Percentiles rank a stretch among this genome's conserved stretches.
These are phyloP conservation scores for Clonostachys sp. DNA, from an alignment of 2,329 filamentous ascomycete species.

Conservation along the genomic window DNA sequence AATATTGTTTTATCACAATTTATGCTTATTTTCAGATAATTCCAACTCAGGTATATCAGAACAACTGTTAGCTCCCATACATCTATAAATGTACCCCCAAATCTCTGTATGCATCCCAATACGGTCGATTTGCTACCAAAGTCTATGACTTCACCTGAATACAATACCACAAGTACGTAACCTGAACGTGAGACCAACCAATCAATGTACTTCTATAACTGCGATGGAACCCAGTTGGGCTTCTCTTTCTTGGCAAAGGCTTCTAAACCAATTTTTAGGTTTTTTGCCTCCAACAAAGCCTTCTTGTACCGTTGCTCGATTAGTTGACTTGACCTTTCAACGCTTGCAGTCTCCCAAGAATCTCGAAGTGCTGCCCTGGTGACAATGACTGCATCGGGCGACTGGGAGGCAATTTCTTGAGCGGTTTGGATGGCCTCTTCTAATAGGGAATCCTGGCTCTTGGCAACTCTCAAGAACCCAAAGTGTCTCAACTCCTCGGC, in stretches of 20 bases:
- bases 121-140: too few relatives aligned
- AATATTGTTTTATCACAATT: too few relatives aligned
- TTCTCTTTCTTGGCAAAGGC: constrained; percentile 47
- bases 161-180: too few relatives aligned
- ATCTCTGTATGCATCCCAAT: too few relatives aligned
- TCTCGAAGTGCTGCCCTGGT: constrained; percentile 30
- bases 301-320: constrained; percentile 33
- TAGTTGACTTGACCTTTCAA: constrained; percentile 30
- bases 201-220: constrained; percentile 22
- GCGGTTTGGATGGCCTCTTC: constrained; percentile 28
- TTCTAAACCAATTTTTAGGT: constrained; percentile 40
- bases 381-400: constrained; percentile 29
- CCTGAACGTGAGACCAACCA: too few relatives aligned
- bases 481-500: constrained; percentile 34
- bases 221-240: constrained; percentile 42
- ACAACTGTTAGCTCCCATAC: too few relatives aligned
- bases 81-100: too few relatives aligned
- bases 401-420: constrained; percentile 22
- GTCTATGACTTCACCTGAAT: too few relatives aligned
- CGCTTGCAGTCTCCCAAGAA: constrained; percentile 31
- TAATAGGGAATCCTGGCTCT: constrained; percentile 23
- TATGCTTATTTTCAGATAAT: too few relatives aligned
- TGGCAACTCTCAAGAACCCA: constrained; percentile 10
- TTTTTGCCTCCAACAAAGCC: constrained; percentile 33
- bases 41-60: too few relatives aligned